Evolutionary conservation across 1,284 basidiomycete species (phyloP).

Genomic region (Vanrija pseudolonga): DNA sequence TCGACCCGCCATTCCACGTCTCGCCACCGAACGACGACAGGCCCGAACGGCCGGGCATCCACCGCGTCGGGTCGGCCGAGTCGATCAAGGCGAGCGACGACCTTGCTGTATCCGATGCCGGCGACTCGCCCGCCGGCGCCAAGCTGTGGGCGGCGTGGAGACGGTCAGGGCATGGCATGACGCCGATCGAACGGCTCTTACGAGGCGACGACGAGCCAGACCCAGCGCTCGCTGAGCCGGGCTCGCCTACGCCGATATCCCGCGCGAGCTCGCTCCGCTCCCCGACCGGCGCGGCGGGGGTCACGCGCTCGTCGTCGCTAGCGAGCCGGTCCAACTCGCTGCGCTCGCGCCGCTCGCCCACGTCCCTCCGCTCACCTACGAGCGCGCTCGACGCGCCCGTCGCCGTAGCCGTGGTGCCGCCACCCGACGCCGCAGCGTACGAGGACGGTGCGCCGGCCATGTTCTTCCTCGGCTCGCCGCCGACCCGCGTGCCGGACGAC

Average conservation of each 20-base stretch:
- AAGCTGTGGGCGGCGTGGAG: constrained; percentile 38
- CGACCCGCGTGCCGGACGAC: constrained; percentile 23
- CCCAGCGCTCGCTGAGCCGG: background rate
- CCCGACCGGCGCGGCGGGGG: background rate
- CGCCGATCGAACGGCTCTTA: constrained; percentile 2
- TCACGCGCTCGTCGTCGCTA: constrained; percentile 3
- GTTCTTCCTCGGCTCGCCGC: constrained; percentile 14
- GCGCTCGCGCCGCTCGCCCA: background rate
- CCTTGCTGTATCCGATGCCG: background rate
- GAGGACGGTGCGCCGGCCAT: constrained; percentile 32
- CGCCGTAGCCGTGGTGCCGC: background rate
- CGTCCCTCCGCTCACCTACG: background rate
- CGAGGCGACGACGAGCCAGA: constrained; percentile 2
- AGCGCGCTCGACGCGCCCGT: background rate
- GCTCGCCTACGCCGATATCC: background rate
- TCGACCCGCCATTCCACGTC: background rate
- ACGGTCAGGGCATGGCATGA: constrained; percentile 9
- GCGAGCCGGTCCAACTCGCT: background rate
- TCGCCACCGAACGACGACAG: constrained; percentile 1
- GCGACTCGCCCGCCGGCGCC: constrained; percentile 26
- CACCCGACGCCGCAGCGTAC: constrained; percentile 17
- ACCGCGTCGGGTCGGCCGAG: constrained; percentile 27
- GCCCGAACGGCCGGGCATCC: constrained; percentile 1
- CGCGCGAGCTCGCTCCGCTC: background rate
- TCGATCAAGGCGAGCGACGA: constrained; percentile 33